A percentile compares a stretch with the other conserved stretches of the same genome.
Conservation (phyloP, 1,139 yeast species). For the Schwanniomyces etchellsii region DNA sequence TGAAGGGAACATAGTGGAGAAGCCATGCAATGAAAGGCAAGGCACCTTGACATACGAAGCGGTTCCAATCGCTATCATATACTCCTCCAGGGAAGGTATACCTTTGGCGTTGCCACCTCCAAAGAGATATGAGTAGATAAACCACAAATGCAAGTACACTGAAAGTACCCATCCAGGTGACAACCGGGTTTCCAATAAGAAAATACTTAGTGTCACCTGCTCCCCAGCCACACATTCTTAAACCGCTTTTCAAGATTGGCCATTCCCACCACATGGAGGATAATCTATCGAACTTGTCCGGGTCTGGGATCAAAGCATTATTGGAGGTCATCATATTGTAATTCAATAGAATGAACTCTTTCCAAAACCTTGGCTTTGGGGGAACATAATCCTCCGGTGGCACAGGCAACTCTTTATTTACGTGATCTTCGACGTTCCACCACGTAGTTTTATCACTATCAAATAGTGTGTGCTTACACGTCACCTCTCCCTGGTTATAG, state of each 20-base stretch:
- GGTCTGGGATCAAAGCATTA: constrained; percentile 70
- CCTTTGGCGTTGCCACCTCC: constrained; percentile 33
- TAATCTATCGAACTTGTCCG: constrained; percentile 57
- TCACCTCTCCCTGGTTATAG: constrained; percentile 73
- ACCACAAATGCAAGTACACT: constrained; percentile 16
- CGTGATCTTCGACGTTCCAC: constrained; percentile 78
- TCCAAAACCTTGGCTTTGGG: constrained; percentile 66
- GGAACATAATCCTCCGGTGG: constrained; percentile 43
- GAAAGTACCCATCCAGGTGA: constrained; percentile 53
- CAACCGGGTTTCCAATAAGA: constrained; percentile 62
- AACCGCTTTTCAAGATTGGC: constrained; percentile 60
- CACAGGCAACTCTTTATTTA: constrained; percentile 34
- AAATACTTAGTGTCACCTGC: constrained; percentile 45
- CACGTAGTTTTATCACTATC: constrained; percentile 61
- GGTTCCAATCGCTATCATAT: constrained; percentile 18
- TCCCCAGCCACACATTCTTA: constrained; percentile 69
- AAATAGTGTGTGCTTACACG: constrained; percentile 51
- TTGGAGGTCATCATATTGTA: constrained; percentile 78
- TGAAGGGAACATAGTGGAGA: constrained; percentile 27
- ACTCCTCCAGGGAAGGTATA: constrained; percentile 8
- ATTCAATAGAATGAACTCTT: constrained; percentile 63
- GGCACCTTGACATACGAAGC: constrained; percentile 22
- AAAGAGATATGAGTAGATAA: constrained; percentile 13
- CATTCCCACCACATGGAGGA: constrained; percentile 81
- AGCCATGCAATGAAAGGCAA: constrained; percentile 28